Evolutionary conservation across 2,329 filamentous ascomycete species (phyloP).

Genomic region (Aureobasidium leucospermi): DNA sequence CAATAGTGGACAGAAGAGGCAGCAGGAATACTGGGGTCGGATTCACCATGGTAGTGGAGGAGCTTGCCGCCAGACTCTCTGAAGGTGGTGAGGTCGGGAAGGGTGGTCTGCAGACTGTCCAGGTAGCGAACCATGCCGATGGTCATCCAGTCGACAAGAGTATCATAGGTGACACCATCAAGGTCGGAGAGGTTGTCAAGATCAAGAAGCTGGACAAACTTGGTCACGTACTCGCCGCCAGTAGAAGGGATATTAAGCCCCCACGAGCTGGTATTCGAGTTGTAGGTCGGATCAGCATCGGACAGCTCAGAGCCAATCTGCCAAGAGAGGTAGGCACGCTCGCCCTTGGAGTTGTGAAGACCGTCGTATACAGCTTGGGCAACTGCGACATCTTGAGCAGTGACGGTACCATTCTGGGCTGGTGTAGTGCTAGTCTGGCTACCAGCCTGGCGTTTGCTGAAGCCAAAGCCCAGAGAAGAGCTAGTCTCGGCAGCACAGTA

Average conservation of each 20-base stretch:
- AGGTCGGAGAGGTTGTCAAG: constrained; percentile 38
- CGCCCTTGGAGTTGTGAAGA: constrained; percentile 33
- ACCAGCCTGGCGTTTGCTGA: not conserved
- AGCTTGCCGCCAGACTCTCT: constrained; percentile 47
- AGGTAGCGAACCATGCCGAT: constrained; percentile 42
- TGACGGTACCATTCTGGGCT: constrained; percentile 29
- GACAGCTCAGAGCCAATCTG: constrained; percentile 26
- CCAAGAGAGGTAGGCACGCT: constrained; percentile 35
- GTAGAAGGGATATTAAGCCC: constrained; percentile 27
- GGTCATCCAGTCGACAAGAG: constrained; percentile 48
- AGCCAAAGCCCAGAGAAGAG: constrained; percentile 8
- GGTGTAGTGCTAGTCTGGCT: constrained; percentile 17
- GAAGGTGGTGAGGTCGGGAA: constrained; percentile 47
- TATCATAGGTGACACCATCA: constrained; percentile 49
- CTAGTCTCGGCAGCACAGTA: constrained; percentile 31
- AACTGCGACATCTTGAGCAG: constrained; percentile 27
- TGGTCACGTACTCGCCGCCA: constrained; percentile 37
- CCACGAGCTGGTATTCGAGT: constrained; percentile 27
- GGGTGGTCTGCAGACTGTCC: constrained; percentile 47
- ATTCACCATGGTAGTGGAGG: constrained; percentile 53
- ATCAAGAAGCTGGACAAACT: constrained; percentile 36
- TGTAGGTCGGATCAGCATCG: constrained; percentile 32
- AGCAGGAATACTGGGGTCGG: constrained; percentile 46
- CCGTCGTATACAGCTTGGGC: constrained; percentile 33
- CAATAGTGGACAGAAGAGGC: constrained; percentile 50